Base-by-base conservation (phyloP, 1,284 basidiomycete species). In the Ganoderma sinense region DNA sequence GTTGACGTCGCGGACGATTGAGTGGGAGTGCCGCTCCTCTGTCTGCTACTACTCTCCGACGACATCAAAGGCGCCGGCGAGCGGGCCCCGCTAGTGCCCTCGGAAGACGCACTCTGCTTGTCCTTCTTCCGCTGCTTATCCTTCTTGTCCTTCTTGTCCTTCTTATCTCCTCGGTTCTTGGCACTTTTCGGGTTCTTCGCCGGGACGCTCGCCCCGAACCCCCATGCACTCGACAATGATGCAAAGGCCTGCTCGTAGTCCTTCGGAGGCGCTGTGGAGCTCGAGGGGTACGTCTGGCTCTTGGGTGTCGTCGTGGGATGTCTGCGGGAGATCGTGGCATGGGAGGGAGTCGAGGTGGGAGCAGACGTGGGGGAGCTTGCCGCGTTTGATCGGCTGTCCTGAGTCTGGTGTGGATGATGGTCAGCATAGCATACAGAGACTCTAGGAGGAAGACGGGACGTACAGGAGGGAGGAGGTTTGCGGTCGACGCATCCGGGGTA, bases 191-290 rank as follows among this genome's bases (percentile, higher is more conserved):
- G 40, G 8, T 41, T 61, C 39, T 61, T 61, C 59, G 39, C 39
- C 0, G 59, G 39, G 5, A 61, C 59, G 13, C 1, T 6, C 18
- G 36, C 59, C 2, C 59, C 59, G 36, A 39, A 61, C 11, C 59
- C 59, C 59, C 36, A 41, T 18, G 36, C 36, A 23, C 39, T 41
- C 39, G 59, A 40, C 1, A 61, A n/a, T 3, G 59, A 26, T 1
- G 39, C 59, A 11, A 41, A 61, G 5, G 59, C 59, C 39, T 41
- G 18, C 39, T 41, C 59, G 59, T 61, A 61, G 39, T 61, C 59
- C 13, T 61, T 61, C 4, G 39, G 59, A 14, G 39, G 59, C 23
- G 11, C 6, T 4, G 3, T 43, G 7, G 59, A 11, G 23, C 14
- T 61, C 14, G 59, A 2, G 14, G 59, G 59, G 29, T 61, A 61